Evolutionary conservation across 1,139 yeast genomes (phyloP).

Genomic region (Kodamaea ohmeri): DNA sequence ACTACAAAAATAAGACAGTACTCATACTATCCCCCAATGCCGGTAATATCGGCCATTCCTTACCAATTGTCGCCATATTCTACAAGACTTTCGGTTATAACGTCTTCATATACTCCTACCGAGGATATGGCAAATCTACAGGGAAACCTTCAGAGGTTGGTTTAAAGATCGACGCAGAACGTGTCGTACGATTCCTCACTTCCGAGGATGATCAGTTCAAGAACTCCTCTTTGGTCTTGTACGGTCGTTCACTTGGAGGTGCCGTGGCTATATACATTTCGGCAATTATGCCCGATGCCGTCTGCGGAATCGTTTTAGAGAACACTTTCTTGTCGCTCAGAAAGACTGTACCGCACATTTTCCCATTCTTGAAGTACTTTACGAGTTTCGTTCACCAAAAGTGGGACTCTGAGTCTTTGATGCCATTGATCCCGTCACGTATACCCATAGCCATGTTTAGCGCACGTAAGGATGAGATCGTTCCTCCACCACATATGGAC

Average conservation of each 20-base stretch:
- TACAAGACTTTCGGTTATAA: conserved; percentile 66
- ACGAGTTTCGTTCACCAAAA: conserved; percentile 67
- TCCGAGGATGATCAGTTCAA: conserved; percentile 51
- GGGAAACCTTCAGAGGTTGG: conserved; percentile 81
- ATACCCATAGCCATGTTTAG: conserved; percentile 71
- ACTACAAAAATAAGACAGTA: conserved; percentile 64
- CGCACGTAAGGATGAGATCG: conserved; percentile 82
- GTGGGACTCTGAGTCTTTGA: conserved; percentile 77
- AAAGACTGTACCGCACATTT: conserved; percentile 78
- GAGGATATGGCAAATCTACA: conserved; percentile 88
- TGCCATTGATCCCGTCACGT: conserved; percentile 47
- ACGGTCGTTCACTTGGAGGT: conserved; percentile 93
- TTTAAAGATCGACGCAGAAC: conserved; percentile 75
- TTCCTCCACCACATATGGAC: conserved; percentile 85
- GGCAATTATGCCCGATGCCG: conserved; percentile 44
- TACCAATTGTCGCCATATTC: conserved; percentile 77
- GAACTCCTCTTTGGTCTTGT: conserved; percentile 58
- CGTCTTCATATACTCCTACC: conserved; percentile 80
- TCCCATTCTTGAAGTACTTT: conserved; percentile 63
- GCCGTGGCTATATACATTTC: conserved; percentile 90
- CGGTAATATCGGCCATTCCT: conserved; percentile 91
- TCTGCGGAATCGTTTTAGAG: conserved; percentile 72
- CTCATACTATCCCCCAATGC: conserved; percentile 89
- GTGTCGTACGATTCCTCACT: conserved; percentile 60
- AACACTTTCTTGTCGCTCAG: conserved; percentile 81